A percentile compares a stretch with the other conserved stretches of the same genome.
phyloP scores from a whole-genome alignment of 768 basidiomycete genomes.

The Trametes villosa region DNA sequence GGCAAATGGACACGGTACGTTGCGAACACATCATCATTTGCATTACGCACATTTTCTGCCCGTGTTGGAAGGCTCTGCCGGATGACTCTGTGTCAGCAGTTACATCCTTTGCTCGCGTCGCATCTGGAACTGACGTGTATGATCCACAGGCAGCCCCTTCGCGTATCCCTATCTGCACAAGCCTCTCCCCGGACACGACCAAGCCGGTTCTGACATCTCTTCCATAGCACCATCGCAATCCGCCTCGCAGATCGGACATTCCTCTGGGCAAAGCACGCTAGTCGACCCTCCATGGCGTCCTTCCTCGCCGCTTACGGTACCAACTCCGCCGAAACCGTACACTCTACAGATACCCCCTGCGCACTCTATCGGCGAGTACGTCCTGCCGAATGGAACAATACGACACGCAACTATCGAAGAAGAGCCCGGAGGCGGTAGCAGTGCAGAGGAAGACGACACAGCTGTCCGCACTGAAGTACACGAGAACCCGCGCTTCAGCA shows the following conservation, averaged over 20 bases:
- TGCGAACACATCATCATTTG: neutral
- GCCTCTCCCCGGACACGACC: conserved; percentile 23
- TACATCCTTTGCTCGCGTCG: neutral
- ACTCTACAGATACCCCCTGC: conserved; percentile 52
- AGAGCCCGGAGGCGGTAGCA: conserved; percentile 35
- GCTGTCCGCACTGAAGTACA: conserved; percentile 45
- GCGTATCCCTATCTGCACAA: conserved; percentile 25
- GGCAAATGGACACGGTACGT: conserved; percentile 38
- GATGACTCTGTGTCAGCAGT: conserved; percentile 6
- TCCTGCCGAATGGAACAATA: conserved; percentile 32
- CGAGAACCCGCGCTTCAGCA: conserved; percentile 59
- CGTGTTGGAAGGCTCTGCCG: conserved; percentile 3
- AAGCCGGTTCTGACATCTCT: conserved; percentile 54
- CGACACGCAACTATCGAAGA: conserved; percentile 26
- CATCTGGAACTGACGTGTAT: neutral
- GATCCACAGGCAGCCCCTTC: conserved; percentile 12
- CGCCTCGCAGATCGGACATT: conserved; percentile 59
- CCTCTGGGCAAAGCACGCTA: neutral
- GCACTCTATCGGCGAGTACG: conserved; percentile 50
- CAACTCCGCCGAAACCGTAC: conserved; percentile 24
- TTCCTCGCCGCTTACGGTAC: conserved; percentile 22
- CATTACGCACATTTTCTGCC: neutral
- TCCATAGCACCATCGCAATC: conserved; percentile 79
- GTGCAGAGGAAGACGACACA: conserved; percentile 42
- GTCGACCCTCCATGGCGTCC: conserved; percentile 20